Base-by-base conservation (phyloP, 2,329 filamentous ascomycete genomes). In the Alternaria ventricosa region DNA sequence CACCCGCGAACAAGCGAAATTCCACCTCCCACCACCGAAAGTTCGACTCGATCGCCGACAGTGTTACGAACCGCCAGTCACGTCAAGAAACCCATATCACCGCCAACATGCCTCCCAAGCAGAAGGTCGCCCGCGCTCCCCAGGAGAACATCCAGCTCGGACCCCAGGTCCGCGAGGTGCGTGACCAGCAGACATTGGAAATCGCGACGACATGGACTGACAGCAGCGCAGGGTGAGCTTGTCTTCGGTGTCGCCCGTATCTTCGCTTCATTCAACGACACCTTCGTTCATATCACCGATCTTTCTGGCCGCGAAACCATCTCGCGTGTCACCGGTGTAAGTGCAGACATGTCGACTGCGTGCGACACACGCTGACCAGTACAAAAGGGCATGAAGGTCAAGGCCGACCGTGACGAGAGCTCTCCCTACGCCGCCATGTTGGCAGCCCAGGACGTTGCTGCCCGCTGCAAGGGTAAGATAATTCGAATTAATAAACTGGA, bases 401-500 rank as follows among this genome's bases (percentile, higher is more conserved):
- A 99, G 74, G 78, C 78, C 61, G 78, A 99, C 83, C 95, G 96
- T 89, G 96, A 99, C 87, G 96, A 99, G 89, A 98, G 95, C 81
- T 98, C 96, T 77, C 96, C 96, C 80, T 99, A 99, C 89, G 96
- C 96, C 81, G 96, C 96, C 87, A 99, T 99, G 96, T 94, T 99
- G 92, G 96, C 96, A 86, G 96, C 96, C 75, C 96, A 99, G 89
- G 94, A 97, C 84, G 79, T 81, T 70, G 96, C 96, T 80, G 87
- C 89, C 83, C 93, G 96, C 86, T 96, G 93, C 87, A 92, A 92
- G 85, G 60, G 60, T 63, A 30, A 63, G 60, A 55, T 8, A 18
- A 18, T 10, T 30, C 30, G 11, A 15, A 36, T 51, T 6, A 8
- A 36, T 10, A 23, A 41, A 20, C 12, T 27, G 27, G 27, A 22